These are phyloP conservation scores for Thymus mandschuricus DNA, from an alignment of 257 asterid species.

Conservation along the genomic window DNA sequence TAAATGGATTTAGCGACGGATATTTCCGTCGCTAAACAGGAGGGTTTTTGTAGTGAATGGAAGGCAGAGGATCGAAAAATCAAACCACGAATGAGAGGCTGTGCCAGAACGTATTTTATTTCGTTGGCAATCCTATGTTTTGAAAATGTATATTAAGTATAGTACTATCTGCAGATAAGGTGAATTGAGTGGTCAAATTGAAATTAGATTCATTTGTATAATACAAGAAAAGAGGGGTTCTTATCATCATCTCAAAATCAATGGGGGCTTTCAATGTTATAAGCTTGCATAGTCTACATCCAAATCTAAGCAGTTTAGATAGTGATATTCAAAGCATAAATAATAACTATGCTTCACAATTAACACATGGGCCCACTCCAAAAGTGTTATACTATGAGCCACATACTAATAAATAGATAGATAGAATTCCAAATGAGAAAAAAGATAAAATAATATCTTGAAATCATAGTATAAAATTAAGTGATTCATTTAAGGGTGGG, in stretches of 20 bases:
- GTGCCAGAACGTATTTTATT: too few relatives aligned
- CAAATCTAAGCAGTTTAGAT: constrained; percentile 14
- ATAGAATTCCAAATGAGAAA: neutral
- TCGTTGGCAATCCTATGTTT: too few relatives aligned
- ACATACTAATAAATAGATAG: neutral
- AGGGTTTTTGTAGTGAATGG: too few relatives aligned
- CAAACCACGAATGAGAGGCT: too few relatives aligned
- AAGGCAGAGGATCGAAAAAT: too few relatives aligned
- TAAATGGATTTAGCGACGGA: too few relatives aligned
- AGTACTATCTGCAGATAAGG: neutral
- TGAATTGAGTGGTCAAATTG: neutral
- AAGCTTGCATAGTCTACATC: neutral
- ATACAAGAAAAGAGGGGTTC: neutral
- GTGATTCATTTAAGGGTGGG: neutral
- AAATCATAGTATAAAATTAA: constrained; percentile 5
- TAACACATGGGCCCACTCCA: neutral
- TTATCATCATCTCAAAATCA: constrained; percentile 10
- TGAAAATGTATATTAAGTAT: too few relatives aligned
- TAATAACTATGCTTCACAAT: neutral
- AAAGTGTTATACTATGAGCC: constrained; percentile 16
- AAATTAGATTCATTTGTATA: neutral
- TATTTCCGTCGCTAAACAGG: too few relatives aligned
- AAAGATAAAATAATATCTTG: neutral
- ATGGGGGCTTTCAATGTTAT: constrained; percentile 27
- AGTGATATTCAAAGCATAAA: neutral